Evolutionary conservation across 2,329 filamentous ascomycete species (phyloP).

Genomic region (Falciphora oryzae): DNA sequence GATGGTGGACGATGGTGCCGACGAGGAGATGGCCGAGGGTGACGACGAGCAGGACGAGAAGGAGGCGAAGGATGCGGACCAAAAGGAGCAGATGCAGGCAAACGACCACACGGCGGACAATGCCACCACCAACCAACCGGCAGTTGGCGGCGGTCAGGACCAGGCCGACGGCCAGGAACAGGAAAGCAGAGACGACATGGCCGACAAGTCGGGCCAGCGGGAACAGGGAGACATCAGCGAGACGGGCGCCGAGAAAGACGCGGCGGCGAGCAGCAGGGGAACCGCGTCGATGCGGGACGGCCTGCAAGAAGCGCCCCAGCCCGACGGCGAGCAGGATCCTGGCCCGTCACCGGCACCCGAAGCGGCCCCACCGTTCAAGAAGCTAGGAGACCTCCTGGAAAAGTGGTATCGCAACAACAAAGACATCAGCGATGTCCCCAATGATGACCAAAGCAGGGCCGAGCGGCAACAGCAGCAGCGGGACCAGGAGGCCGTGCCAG

Average conservation of each 20-base stretch:
- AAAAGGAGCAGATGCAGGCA: slow-evolving; percentile 37
- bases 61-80: slow-evolving; percentile 33
- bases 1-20: slow-evolving; percentile 30
- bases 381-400: slow-evolving; percentile 87
- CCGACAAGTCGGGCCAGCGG: slow-evolving; percentile 55
- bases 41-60: slow-evolving; percentile 35
- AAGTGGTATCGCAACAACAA: slow-evolving; percentile 85
- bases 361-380: slow-evolving; percentile 74
- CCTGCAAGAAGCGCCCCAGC: slow-evolving; percentile 30
- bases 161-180: slow-evolving; percentile 27
- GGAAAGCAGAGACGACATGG: slow-evolving; percentile 46
- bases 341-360: slow-evolving; percentile 31
- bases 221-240: slow-evolving; percentile 64
- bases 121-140: slow-evolving; percentile 56
- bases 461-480: slow-evolving; percentile 34
- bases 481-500: slow-evolving; percentile 61
- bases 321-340: slow-evolving; percentile 37
- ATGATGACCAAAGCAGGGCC: slow-evolving; percentile 32
- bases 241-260: slow-evolving; percentile 48
- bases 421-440: slow-evolving; percentile 65
- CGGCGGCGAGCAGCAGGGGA: slow-evolving; percentile 58
- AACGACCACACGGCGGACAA: slow-evolving; percentile 54
- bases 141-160: slow-evolving; percentile 60
- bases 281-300: slow-evolving; percentile 41
- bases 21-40: slow-evolving; percentile 25